Base-by-base conservation (phyloP, 768 basidiomycete genomes). In the Arthromyces matolae region DNA sequence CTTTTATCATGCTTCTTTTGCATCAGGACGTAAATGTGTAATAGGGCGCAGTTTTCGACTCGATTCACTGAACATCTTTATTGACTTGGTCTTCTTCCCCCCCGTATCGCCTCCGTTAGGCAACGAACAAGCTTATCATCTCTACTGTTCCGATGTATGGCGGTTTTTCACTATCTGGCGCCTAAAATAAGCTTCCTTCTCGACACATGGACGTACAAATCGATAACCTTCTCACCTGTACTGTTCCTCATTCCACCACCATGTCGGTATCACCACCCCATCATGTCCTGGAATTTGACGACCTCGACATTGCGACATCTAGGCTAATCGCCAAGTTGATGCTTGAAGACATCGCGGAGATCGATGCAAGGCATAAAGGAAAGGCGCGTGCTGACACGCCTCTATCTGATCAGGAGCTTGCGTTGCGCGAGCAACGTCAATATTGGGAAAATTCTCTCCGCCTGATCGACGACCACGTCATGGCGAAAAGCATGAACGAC, bases 371-470 rank as follows among this genome's bases (percentile, higher is more conserved):
- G 12, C 57, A 57, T 29, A 61, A 61, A 34, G 60, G 57, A 13
- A 61, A 61, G 44, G 48, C 47, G 10, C 51, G 57, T 5, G 48
- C 41, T 5, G 57, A 58, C 36, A 45, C 51, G 0, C 50, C 59
- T 2, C 39, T 49, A 6, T 54, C 59, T 3, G 57, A 58, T 27
- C 54, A 60, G 29, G 56, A 60, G 32, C n/a, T 54, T 3, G 59
- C 59, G 4, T 47, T 60, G 10, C 24, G 34, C 3, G 29, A 51
- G 27, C 56, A 60, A 19, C 32, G 31, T 13, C 52, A 56, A 22
- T 18, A 38, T 8, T 39, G 49, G 46, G 51, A 54, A 42, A 35
- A 16, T 8, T 16, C 45, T 8, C 6, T 54, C n/a, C 50, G 48
- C 5, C 36, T 34, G 9, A 18, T 46, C 25, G 23, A 41, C 7